phyloP scores from a whole-genome alignment of 2,329 filamentous ascomycete species.

The Fusarium caatingaense region DNA sequence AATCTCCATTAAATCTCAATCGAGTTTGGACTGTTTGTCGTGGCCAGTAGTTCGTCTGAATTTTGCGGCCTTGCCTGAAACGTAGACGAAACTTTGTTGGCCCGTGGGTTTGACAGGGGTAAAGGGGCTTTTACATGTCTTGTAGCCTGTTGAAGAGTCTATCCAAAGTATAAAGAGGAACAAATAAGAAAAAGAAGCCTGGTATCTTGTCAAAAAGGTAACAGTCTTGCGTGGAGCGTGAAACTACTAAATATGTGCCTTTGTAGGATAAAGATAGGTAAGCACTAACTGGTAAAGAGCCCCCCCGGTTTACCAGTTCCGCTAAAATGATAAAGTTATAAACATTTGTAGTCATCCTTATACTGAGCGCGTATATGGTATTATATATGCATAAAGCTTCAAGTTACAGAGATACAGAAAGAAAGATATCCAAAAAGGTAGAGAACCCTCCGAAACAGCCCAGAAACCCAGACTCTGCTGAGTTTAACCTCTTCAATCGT shows the following conservation, averaged over 20 bases:
- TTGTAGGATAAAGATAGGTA: too few species aligned
- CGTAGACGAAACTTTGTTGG: neutral
- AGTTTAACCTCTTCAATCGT: too few species aligned
- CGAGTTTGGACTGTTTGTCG: neutral
- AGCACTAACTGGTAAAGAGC: too few species aligned
- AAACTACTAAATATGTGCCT: too few species aligned
- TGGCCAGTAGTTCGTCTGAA: neutral
- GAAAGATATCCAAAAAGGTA: too few species aligned
- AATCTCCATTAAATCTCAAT: neutral
- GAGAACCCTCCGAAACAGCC: accelerated
- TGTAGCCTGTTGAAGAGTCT: neutral
- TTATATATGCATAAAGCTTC: too few species aligned
- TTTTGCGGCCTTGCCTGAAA: neutral
- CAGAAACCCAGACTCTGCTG: too few species aligned
- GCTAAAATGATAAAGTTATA: too few species aligned
- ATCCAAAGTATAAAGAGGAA: neutral
- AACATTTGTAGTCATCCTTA: too few species aligned
- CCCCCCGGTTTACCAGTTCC: accelerated
- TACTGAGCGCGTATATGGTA: too few species aligned
- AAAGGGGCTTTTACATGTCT: neutral
- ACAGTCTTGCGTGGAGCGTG: accelerated
- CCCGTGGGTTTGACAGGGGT: neutral
- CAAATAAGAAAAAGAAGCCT: too few species aligned
- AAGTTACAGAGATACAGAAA: accelerated
- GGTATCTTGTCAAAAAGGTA: accelerated